Conservation (phyloP, 2,329 filamentous ascomycete genomes). For the Penicillium sp. region DNA sequence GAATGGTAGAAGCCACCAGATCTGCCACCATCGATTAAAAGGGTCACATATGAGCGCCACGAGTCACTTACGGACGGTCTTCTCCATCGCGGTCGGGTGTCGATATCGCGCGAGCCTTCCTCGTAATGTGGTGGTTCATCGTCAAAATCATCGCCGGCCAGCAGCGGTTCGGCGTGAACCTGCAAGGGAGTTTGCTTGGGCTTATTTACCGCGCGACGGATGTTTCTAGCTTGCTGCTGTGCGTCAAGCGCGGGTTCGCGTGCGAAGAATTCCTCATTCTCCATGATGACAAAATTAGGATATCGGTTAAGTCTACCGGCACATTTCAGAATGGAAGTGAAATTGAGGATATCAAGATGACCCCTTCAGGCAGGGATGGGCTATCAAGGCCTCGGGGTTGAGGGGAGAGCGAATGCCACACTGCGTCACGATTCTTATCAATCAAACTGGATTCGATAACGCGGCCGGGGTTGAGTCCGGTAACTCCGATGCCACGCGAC, state of each 20-base stretch:
- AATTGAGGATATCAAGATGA: constrained; percentile 10
- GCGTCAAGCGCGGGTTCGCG: constrained; percentile 34
- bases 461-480: neutral
- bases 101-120: constrained; percentile 2
- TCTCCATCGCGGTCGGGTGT: constrained; percentile 46
- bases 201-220: constrained; percentile 8
- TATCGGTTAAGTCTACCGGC: neutral
- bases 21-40: constrained; percentile 45
- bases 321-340: constrained; percentile 32
- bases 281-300: constrained; percentile 23
- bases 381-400: neutral
- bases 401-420: constrained; percentile 2
- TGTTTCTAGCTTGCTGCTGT: constrained; percentile 19
- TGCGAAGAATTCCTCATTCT: constrained; percentile 34
- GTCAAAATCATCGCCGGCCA: constrained; percentile 6
- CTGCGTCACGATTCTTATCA: constrained; percentile 7
- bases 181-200: constrained; percentile 17
- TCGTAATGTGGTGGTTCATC: constrained; percentile 9
- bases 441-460: constrained; percentile 5
- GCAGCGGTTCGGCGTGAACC: constrained; percentile 15
- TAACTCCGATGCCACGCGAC: neutral
- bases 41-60: neutral
- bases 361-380: constrained; percentile 5
- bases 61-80: constrained; percentile 47
- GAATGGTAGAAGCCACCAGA: constrained; percentile 79